Percentiles rank a stretch among this genome's conserved stretches.
phyloP scores from a whole-genome alignment of 441 rosid genomes.

The Erodium moschatum region DNA sequence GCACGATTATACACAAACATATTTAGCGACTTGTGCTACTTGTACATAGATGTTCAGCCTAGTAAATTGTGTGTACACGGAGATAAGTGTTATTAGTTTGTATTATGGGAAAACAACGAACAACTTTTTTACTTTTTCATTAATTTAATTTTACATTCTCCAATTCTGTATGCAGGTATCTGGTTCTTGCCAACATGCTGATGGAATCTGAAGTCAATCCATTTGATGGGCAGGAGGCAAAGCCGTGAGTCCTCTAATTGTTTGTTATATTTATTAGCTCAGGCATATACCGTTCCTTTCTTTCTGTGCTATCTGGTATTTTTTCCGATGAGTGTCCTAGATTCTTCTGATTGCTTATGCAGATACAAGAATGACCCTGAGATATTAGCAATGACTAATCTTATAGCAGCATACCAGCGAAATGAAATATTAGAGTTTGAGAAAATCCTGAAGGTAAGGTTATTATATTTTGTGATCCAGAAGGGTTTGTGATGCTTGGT shows the following conservation, averaged over 20 bases:
- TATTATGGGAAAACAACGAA: background rate
- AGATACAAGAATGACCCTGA: constrained; percentile 98
- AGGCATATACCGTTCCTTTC: background rate
- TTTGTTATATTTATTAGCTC: background rate
- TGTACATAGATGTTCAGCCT: constrained; percentile 1
- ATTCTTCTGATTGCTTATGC: constrained; percentile 18
- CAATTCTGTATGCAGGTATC: constrained; percentile 41
- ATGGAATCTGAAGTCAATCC: constrained; percentile 99
- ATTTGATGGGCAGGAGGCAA: constrained; percentile 99
- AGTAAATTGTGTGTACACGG: background rate
- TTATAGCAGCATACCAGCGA: constrained; percentile 94
- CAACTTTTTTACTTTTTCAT: background rate
- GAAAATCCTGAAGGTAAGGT: constrained; percentile 81
- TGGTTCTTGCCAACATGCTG: constrained; percentile 97
- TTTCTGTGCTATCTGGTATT: background rate
- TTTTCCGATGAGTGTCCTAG: background rate
- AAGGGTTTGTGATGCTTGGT: background rate
- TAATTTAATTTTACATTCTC: background rate
- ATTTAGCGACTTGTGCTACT: background rate
- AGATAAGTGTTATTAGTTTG: background rate
- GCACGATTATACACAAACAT: background rate
- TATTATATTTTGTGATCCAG: background rate
- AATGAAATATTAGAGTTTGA: constrained; percentile 95
- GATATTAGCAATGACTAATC: constrained; percentile 96
- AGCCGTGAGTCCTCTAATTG: constrained; percentile 63